Base-by-base conservation (phyloP, 2,329 filamentous ascomycete genomes). In the Epichloe gansuensis region DNA sequence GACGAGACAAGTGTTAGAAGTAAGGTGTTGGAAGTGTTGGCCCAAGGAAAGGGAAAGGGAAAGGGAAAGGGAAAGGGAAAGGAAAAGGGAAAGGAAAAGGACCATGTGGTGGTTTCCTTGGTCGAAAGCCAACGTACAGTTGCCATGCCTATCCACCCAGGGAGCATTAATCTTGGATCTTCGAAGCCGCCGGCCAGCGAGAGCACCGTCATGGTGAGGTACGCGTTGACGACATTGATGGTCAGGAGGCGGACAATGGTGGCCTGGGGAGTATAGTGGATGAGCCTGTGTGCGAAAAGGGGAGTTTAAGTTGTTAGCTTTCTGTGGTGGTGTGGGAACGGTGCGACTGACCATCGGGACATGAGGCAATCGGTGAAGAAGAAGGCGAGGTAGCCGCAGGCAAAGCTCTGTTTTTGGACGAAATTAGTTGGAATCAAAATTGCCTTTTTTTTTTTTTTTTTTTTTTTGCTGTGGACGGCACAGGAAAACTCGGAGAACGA, bases 281-380 rank as follows among this genome's bases (percentile, higher is more conserved):
- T 76, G 61, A 93, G 83, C 88, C 85, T 87, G 54, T 23, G 42
- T 23, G 17, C 9, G n/a, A 15, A 17, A 34, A 37, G 50, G 15
- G 23, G n/a, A 51, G 47, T 41, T 17, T n/a, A 13, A 38, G 4
- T 9, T 8, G 31, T 47, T 5, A 37, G 45, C 31, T 13, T 39
- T n/a, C 31, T 13, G 15, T n/a, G 3, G 23, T n/a, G 28, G 28
- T 9, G 35, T 5, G 37, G 15, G 13, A 37, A 37, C 4, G 31
- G 31, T 3, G 37, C n/a, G 44, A 69, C 75, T 45, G 63, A 87
- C 85, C 86, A 91, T 69, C 87, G 75, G 56, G 85, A 89, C 86
- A 91, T 90, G 61, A 91, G 78, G 67, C 86, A 88, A 69, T 91
- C 86, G 53, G 85, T 87, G 65, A 91, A 91, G 72, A 88, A 87